Evolutionary conservation across 2,329 filamentous ascomycete genomes (phyloP).

Genomic region (Neopestalotiopsis rosae): DNA sequence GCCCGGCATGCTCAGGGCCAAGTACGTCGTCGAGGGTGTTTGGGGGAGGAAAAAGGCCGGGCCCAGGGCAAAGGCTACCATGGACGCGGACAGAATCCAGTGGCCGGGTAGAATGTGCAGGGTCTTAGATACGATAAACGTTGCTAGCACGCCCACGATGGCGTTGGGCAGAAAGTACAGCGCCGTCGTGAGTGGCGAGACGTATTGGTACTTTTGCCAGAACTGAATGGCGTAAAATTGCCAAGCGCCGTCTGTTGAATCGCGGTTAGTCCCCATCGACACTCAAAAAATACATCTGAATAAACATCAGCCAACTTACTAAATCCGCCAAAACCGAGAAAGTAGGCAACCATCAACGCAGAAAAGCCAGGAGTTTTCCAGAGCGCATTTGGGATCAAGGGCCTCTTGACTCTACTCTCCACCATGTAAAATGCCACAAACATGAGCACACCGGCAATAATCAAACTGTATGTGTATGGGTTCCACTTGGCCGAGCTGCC

Average conservation of each 20-base stretch:
- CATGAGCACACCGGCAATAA: slow-evolving; percentile 36
- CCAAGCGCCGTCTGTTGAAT: slow-evolving; percentile 31
- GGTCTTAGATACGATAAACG: slow-evolving; percentile 49
- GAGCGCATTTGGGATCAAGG: slow-evolving; percentile 39
- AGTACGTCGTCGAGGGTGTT: slow-evolving; percentile 45
- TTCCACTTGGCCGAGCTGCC: slow-evolving; percentile 39
- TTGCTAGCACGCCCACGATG: slow-evolving; percentile 48
- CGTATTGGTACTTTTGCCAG: slow-evolving; percentile 26
- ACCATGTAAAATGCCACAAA: slow-evolving; percentile 37
- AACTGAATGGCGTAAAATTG: slow-evolving; percentile 44
- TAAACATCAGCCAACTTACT: slow-evolving; percentile 21
- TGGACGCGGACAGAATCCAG: slow-evolving; percentile 49
- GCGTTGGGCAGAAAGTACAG: slow-evolving; percentile 51
- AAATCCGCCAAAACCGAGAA: slow-evolving; percentile 43
- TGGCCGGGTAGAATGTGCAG: slow-evolving; percentile 51
- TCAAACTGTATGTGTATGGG: slow-evolving; percentile 41
- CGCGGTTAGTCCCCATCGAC: background rate
- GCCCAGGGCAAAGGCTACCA: slow-evolving; percentile 36
- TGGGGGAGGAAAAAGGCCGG: slow-evolving; percentile 37
- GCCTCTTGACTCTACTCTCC: slow-evolving; percentile 36
- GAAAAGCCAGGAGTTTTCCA: slow-evolving; percentile 50
- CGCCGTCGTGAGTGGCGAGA: slow-evolving; percentile 44
- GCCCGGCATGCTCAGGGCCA: slow-evolving; percentile 49
- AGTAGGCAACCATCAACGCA: slow-evolving; percentile 47
- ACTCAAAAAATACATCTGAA: background rate